These are phyloP conservation scores for Phyllosticta capitalensis DNA, from an alignment of 2,329 filamentous ascomycete species.

Conservation along the genomic window DNA sequence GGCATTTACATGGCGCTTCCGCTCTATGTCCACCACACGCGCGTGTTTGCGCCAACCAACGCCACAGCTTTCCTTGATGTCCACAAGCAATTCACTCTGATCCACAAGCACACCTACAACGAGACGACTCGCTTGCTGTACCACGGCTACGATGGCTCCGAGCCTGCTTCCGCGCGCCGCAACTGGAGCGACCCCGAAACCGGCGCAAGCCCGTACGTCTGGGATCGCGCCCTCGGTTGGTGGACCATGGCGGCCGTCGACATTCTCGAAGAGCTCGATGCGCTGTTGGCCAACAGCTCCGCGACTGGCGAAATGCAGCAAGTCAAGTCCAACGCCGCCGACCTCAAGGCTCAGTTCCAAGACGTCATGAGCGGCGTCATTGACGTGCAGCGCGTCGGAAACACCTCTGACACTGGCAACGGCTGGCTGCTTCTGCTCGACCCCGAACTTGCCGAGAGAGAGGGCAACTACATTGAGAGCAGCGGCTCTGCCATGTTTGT, in stretches of 20 bases:
- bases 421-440: conserved; percentile 53
- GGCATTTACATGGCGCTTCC: conserved; percentile 38
- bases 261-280: conserved; percentile 37
- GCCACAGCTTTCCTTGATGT: conserved; percentile 36
- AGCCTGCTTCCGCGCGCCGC: conserved; percentile 17
- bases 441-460: conserved; percentile 31
- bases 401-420: conserved; percentile 23
- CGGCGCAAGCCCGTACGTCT: conserved; percentile 27
- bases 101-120: conserved; percentile 27
- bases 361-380: conserved; percentile 2
- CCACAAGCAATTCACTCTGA: conserved; percentile 25
- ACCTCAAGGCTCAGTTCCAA: not conserved
- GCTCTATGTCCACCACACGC: conserved; percentile 31
- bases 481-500: conserved; percentile 46
- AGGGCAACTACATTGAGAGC: conserved; percentile 53
- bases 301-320: conserved; percentile 29
- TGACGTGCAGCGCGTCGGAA: not conserved
- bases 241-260: conserved; percentile 37
- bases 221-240: conserved; percentile 30
- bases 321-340: not conserved
- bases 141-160: conserved; percentile 28
- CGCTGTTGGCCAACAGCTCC: conserved; percentile 33
- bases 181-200: conserved; percentile 26
- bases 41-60: conserved; percentile 28
- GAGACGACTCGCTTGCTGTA: conserved; percentile 23